Percentiles rank a stretch among this genome's conserved stretches.
Evolutionary conservation across 2,329 filamentous ascomycete genomes (phyloP).

Genomic region (Sphaerostilbella broomeana): DNA sequence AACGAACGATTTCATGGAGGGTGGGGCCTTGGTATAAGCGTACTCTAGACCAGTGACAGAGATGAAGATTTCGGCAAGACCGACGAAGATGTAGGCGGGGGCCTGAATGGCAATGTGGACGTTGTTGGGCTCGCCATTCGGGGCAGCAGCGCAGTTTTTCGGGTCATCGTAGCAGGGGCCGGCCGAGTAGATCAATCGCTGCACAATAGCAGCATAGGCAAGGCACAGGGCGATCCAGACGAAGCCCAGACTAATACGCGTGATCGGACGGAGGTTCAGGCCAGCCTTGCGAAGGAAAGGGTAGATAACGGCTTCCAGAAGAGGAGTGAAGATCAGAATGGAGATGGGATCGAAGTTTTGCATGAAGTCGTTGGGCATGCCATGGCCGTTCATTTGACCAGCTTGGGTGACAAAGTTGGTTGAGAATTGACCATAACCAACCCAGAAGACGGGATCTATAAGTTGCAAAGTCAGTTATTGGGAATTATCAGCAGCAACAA

Average conservation of each 20-base stretch:
- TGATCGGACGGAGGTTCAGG: constrained; percentile 58
- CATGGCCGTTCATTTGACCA: constrained; percentile 50
- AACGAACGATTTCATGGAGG: constrained; percentile 59
- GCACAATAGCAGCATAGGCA: constrained; percentile 52
- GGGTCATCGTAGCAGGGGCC: constrained; percentile 45
- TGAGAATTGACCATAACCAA: constrained; percentile 62
- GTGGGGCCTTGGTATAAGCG: constrained; percentile 66
- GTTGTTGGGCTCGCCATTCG: constrained; percentile 30
- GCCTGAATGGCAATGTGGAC: constrained; percentile 50
- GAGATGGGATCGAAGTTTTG: constrained; percentile 62
- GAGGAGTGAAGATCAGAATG: constrained; percentile 59
- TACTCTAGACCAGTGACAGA: constrained; percentile 66
- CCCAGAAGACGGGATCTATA: constrained; percentile 56
- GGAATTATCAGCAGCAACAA: neutral
- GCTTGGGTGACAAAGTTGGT: constrained; percentile 61
- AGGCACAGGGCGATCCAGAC: constrained; percentile 47
- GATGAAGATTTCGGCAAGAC: constrained; percentile 54
- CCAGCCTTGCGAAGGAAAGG: constrained; percentile 50
- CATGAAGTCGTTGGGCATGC: constrained; percentile 64
- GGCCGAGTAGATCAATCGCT: constrained; percentile 52
- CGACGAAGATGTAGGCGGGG: constrained; percentile 52
- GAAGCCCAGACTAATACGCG: constrained; percentile 60
- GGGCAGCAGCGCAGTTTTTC: constrained; percentile 30
- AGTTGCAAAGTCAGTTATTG: constrained; percentile 2
- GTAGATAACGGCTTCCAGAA: constrained; percentile 57